Base-by-base conservation (phyloP, 202 grass and related monocot genomes). In the Setaria italica region DNA sequence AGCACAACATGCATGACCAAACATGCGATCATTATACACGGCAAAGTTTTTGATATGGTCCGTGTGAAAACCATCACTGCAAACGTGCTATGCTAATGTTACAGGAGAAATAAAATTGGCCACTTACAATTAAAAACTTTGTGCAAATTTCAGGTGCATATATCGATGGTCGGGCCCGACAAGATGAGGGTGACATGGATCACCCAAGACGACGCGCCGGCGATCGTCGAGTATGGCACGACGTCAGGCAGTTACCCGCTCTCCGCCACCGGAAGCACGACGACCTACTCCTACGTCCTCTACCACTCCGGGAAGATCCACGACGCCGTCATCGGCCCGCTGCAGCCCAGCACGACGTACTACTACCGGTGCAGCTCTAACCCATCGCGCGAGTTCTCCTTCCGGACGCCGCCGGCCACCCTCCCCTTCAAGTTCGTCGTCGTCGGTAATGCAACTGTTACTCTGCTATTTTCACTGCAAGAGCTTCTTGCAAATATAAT, bases 241-340 rank as follows among this genome's bases (percentile, higher is more conserved):
- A 0, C 21, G 25, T 65, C 67, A 0, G 80, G 80, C 6, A 14
- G 35, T 0, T 82, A 82, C 67, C 15, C 54, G 0, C 20, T 13
- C 25, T 48, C 93, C 2, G 78, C 88, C 0, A 88, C 75, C 0
- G 95, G 95, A 76, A 86, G 9, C 78, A 85, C 69, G 15, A 90
- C 86, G 55, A 89, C 88, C 0, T 98, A 98, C 63, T 56, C 20
- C 0, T 98, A 89, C 75, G 51, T 95, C 53, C 49, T 91, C 39
- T 98, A 98, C 90, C 58, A 63, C 20, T 98, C 93, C 9, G 95
- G 93, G 65, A 80, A 80, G 69, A 95, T 95, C 80, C 93, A 98
- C 92, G 80, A 94, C 67, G 91, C 78, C 15, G 85, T 82, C 50
- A 89, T 94, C 20, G 95, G 95, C 0, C 91, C 93, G 0, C 86